Conservation (phyloP, 2,329 filamentous ascomycete genomes). For the Fusarium sp. region DNA sequence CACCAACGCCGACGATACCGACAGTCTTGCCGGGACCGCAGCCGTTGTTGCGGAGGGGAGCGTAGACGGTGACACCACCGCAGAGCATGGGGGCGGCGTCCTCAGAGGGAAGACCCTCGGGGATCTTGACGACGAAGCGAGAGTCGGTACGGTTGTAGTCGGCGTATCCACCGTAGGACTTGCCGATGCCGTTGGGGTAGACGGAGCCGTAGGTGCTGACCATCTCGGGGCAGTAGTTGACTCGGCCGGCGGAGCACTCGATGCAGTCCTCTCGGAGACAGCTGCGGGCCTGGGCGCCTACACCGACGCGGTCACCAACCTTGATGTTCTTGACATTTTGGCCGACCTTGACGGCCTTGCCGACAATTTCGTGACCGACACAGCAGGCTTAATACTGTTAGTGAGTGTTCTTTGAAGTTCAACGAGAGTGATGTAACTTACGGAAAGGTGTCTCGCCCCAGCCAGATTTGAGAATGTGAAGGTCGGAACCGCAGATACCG, state of each 20-base stretch:
- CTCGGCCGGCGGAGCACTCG: conserved; percentile 55
- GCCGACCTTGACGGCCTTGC: conserved; percentile 66
- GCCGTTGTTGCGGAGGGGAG: conserved; percentile 70
- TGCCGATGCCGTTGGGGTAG: conserved; percentile 59
- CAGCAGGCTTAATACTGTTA: conserved; percentile 55
- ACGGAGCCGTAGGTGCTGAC: conserved; percentile 65
- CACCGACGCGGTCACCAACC: conserved; percentile 71
- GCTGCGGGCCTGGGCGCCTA: conserved; percentile 69
- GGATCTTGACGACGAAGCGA: conserved; percentile 62
- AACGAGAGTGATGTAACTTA: conserved; percentile 40
- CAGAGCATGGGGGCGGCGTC: conserved; percentile 73
- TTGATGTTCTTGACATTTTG: conserved; percentile 60
- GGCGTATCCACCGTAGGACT: conserved; percentile 61
- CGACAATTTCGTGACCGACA: conserved; percentile 75
- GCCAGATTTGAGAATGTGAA: conserved; percentile 67
- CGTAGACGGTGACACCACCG: conserved; percentile 74
- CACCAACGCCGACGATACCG: conserved; percentile 74
- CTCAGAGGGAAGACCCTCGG: conserved; percentile 54
- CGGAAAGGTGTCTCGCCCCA: conserved; percentile 58
- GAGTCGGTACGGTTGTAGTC: conserved; percentile 49
- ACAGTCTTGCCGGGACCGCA: conserved; percentile 74
- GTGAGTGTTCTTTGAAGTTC: neutral
- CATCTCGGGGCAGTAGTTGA: conserved; percentile 55
- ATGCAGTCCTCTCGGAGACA: conserved; percentile 60
- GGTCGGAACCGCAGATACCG: conserved; percentile 71